phyloP scores from a whole-genome alignment of 1,139 yeast species.

The Suhomyces terraborum region DNA sequence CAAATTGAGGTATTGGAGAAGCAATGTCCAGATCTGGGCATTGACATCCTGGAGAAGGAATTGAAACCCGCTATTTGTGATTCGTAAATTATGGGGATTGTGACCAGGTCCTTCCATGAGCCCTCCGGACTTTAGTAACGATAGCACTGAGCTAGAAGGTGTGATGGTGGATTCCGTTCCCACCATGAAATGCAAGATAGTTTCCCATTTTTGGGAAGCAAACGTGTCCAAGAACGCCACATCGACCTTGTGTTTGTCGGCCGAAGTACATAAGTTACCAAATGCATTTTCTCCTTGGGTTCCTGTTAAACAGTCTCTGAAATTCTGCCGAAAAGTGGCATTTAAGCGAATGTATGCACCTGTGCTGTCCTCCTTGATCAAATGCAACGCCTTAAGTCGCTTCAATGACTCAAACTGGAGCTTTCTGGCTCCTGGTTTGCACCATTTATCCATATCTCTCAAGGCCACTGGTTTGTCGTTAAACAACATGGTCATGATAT shows the following conservation, averaged over 20 bases:
- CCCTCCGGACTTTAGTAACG: conserved; percentile 71
- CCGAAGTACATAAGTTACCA: conserved; percentile 39
- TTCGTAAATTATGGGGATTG: conserved; percentile 52
- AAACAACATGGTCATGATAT: conserved; percentile 84
- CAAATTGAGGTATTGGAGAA: conserved; percentile 82
- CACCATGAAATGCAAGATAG: conserved; percentile 95
- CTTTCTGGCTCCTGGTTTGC: conserved; percentile 55
- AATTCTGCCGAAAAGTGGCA: conserved; percentile 70
- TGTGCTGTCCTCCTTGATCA: conserved; percentile 64
- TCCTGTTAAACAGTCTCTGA: conserved; percentile 85
- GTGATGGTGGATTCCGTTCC: conserved; percentile 72
- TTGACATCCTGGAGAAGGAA: conserved; percentile 88
- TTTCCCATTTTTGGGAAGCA: conserved; percentile 91
- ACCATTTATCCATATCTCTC: conserved; percentile 74
- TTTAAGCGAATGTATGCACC: conserved; percentile 63
- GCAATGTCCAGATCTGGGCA: conserved; percentile 92
- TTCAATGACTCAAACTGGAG: conserved; percentile 77
- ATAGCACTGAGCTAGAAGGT: conserved; percentile 71
- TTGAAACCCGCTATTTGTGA: conserved; percentile 92
- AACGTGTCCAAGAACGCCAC: conserved; percentile 70
- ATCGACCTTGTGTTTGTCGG: conserved; percentile 53
- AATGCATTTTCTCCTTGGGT: conserved; percentile 53
- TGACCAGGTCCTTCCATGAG: conserved; percentile 66
- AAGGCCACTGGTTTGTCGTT: conserved; percentile 71
- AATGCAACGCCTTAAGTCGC: conserved; percentile 72